Evolutionary conservation across 495 filamentous ascomycete species (phyloP), one percentile per base, ranked within the genome.

Genomic region (Clohesyomyces aquaticus): DNA sequence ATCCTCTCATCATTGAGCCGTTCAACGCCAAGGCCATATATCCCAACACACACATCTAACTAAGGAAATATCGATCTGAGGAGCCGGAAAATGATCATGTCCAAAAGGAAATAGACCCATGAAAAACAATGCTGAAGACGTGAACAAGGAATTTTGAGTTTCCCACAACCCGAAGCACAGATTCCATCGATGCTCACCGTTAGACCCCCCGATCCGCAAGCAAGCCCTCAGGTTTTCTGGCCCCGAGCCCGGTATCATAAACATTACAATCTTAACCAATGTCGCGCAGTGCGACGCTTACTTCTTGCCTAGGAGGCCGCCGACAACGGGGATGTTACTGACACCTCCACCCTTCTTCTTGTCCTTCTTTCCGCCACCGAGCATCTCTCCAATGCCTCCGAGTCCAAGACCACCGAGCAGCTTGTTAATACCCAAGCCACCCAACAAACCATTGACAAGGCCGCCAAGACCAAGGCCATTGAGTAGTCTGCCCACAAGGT

Each of bases 401-500:
- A 96, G 69, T 0, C 92, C 92, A 11, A 96, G 78, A 16, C 86
- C 83, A 25, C 83, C 82, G 18, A 96, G 81, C 42, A 96, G 75
- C 73, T 89, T 90, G 59, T 88, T 85, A 35, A 96, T 77, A 16
- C 92, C 92, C 26, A 96, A 76, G 1, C 89, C 89, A 18, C 89
- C 89, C 3, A 96, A 81, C 25, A 96, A 73, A 49, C 89, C 87
- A 57, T 90, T 87, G 61, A 96, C 79, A 2, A 96, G 68, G 10
- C 88, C 88, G 53, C 92, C 91, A 1, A 96, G 82, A 56, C 92
- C 92, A n/a, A 96, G 83, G 1, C 88, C 91, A 55, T 90, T 86
- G 27, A 96, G 80, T 57, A 96, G 74, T 72, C 85, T 85, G 53
- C 90, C 93, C 14, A 96, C 90, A 4, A 97, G 80, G 1, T 84